Conservation (phyloP, 2,329 filamentous ascomycete genomes). For the Botrytis porri region DNA sequence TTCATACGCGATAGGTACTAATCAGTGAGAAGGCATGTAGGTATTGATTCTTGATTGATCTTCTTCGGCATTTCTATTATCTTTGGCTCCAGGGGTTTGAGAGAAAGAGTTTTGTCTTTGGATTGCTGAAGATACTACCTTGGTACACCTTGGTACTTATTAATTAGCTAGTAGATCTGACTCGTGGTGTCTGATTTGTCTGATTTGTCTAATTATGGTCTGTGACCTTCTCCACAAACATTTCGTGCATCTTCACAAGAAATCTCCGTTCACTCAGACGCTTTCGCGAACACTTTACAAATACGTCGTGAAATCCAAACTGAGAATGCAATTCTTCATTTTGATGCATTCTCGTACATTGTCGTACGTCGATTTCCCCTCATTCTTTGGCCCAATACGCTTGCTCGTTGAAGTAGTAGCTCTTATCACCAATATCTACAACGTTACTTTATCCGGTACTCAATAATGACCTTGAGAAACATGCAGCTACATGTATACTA, state of each 20-base stretch:
- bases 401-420: neutral
- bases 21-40: neutral
- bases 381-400: neutral
- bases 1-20: neutral
- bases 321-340: neutral
- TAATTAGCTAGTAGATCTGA: neutral
- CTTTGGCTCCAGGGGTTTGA: neutral
- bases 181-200: neutral
- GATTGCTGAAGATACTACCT: neutral
- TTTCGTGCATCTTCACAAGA: constrained; percentile 7
- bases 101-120: neutral
- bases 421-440: constrained; percentile 14
- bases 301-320: neutral
- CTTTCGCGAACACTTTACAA: neutral
- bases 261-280: constrained; percentile 3
- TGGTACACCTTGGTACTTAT: neutral
- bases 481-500: constrained; percentile 7
- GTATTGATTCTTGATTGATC: neutral
- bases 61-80: neutral
- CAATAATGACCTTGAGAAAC: neutral
- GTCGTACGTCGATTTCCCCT: neutral
- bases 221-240: neutral
- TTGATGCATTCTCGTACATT: neutral
- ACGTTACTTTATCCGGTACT: constrained; percentile 5
- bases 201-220: neutral